phyloP scores from a whole-genome alignment of 768 basidiomycete genomes.

The Pseudohyphozyma bogoriensis region DNA sequence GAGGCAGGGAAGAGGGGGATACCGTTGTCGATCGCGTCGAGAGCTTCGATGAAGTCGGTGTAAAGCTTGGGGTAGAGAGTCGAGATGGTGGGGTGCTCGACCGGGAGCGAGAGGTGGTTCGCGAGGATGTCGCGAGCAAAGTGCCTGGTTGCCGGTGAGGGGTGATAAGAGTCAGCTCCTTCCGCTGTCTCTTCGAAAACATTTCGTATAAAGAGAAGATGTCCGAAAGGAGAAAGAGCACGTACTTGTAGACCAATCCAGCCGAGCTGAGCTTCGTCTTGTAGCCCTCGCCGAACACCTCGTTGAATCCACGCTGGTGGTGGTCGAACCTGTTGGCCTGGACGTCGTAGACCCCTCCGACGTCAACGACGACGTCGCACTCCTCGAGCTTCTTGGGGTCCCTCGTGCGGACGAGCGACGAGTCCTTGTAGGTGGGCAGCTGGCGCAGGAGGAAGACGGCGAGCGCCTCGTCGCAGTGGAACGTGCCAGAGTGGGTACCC shows the following conservation, averaged over 20 bases:
- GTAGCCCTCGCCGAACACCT: constrained; percentile 80
- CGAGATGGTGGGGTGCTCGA: constrained; percentile 47
- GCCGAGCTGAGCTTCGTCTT: constrained; percentile 83
- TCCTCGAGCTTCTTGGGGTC: constrained; percentile 60
- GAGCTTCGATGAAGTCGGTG: constrained; percentile 76
- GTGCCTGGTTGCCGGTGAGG: constrained; percentile 10
- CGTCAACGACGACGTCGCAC: constrained; percentile 88
- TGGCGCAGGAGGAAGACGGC: constrained; percentile 79
- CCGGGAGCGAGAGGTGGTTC: constrained; percentile 46
- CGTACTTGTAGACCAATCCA: constrained; percentile 89
- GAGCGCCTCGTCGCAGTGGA: constrained; percentile 94
- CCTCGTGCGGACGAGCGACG: constrained; percentile 58
- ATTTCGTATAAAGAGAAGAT: neutral
- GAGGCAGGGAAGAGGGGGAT: constrained; percentile 56
- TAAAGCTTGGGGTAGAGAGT: constrained; percentile 83
- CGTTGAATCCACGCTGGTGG: constrained; percentile 85
- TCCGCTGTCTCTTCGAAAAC: neutral
- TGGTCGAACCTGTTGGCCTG: constrained; percentile 76
- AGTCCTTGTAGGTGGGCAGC: constrained; percentile 56
- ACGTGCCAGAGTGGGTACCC: constrained; percentile 51
- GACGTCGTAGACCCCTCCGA: constrained; percentile 84
- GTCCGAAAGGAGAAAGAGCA: neutral
- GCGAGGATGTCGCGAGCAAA: constrained; percentile 61
- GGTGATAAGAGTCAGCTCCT: neutral
- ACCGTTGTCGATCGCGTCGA: constrained; percentile 83